phyloP scores from a whole-genome alignment of 106 monocot species.

The Acanthochlamys bracteata region DNA sequence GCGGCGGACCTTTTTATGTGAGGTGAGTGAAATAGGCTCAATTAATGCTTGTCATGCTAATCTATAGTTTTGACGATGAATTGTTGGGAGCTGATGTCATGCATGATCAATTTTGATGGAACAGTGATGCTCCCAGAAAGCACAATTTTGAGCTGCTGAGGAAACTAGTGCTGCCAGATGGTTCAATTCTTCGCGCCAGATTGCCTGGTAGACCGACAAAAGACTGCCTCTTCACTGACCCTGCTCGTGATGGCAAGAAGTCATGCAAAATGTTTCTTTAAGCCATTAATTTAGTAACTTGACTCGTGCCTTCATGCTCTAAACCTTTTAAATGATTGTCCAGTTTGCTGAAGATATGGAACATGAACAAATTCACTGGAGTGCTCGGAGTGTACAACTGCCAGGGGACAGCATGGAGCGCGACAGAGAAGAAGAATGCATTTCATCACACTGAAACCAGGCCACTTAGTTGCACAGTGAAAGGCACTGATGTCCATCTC shows the following conservation, averaged over 20 bases:
- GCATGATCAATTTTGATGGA: neutral
- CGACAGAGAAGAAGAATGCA: conserved; percentile 67
- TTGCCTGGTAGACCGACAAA: conserved; percentile 79
- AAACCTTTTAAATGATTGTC: neutral
- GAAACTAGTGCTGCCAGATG: conserved; percentile 89
- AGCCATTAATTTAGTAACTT: neutral
- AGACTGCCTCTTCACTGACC: conserved; percentile 91
- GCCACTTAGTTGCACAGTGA: conserved; percentile 40
- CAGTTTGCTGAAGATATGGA: conserved; percentile 98
- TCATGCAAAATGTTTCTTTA: conserved; percentile 3
- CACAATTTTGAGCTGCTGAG: conserved; percentile 81
- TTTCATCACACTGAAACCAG: conserved; percentile 39
- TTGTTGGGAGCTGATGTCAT: no score
- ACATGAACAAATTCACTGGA: conserved; percentile 92
- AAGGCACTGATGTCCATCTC: conserved; percentile 57
- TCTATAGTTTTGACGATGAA: no score
- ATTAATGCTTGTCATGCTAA: no score
- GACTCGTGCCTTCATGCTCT: neutral
- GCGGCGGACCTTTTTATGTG: conserved; percentile 94
- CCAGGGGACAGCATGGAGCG: conserved; percentile 91
- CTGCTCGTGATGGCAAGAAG: conserved; percentile 78
- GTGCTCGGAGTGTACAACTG: conserved; percentile 94
- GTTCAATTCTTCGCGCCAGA: conserved; percentile 74
- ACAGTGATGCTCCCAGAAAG: conserved; percentile 88
- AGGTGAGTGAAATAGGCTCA: conserved; percentile 27